These are phyloP conservation scores for Ophiostoma sp. DNA, from an alignment of 2,329 filamentous ascomycete genomes.

Conservation along the genomic window DNA sequence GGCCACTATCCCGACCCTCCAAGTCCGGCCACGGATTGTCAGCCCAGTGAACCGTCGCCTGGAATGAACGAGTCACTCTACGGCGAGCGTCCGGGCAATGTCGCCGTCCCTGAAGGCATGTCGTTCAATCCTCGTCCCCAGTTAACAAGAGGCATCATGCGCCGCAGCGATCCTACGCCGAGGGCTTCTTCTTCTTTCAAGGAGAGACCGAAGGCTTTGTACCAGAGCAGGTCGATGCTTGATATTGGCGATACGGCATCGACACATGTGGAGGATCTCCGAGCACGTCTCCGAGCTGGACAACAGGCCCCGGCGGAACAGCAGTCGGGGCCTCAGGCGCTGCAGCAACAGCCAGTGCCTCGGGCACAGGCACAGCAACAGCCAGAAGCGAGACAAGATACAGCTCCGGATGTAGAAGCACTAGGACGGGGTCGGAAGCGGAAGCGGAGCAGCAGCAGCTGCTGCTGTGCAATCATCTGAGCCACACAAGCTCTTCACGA, in stretches of 20 bases:
- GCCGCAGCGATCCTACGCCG: background rate
- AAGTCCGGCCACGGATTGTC: too few relatives aligned
- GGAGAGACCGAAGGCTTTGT: background rate
- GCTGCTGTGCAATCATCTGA: background rate
- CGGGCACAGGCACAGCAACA: background rate
- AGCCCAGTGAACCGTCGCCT: background rate
- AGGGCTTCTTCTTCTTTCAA: too few relatives aligned
- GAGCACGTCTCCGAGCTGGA: too few relatives aligned
- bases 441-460: background rate
- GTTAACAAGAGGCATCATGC: background rate
- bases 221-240: background rate
- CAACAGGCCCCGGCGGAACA: too few relatives aligned
- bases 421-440: background rate
- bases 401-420: background rate
- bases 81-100: background rate
- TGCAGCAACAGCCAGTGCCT: background rate
- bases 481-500: background rate
- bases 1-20: too few relatives aligned
- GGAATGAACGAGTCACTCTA: background rate
- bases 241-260: too few relatives aligned
- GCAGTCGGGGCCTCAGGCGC: background rate
- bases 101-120: background rate
- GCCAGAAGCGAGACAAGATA: background rate
- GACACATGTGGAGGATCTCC: background rate
- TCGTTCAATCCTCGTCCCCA: background rate